Evolutionary conservation across 2,329 filamentous ascomycete genomes (phyloP).

Genomic region (Aureobasidium sp.): DNA sequence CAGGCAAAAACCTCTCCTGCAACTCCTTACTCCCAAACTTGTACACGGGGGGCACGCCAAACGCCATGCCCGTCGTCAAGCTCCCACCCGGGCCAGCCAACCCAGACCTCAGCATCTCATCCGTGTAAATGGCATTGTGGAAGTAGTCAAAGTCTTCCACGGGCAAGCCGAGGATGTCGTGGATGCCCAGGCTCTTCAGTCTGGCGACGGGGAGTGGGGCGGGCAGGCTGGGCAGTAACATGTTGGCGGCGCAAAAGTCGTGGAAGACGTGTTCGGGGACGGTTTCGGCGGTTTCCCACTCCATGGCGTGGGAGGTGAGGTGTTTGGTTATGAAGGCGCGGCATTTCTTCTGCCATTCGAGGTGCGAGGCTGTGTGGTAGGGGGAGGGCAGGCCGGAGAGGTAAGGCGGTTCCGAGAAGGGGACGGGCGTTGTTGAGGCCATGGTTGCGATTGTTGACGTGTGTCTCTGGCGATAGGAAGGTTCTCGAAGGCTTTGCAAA

Average conservation of each 20-base stretch:
- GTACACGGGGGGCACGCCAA: constrained; percentile 61
- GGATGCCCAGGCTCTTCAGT: constrained; percentile 56
- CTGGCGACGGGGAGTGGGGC: constrained; percentile 60
- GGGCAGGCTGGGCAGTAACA: constrained; percentile 62
- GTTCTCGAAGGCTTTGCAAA: not conserved
- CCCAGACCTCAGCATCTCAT: constrained; percentile 61
- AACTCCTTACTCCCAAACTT: constrained; percentile 56
- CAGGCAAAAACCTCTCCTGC: constrained; percentile 58
- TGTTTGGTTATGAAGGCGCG: constrained; percentile 57
- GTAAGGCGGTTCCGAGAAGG: constrained; percentile 67
- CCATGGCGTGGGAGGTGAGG: constrained; percentile 51
- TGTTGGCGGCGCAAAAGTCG: constrained; percentile 55
- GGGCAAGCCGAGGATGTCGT: constrained; percentile 55
- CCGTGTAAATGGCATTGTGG: constrained; percentile 59
- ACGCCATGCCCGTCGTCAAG: constrained; percentile 64
- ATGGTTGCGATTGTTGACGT: not conserved
- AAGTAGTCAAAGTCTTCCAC: constrained; percentile 68
- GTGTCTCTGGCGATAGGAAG: not conserved
- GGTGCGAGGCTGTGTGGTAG: constrained; percentile 59
- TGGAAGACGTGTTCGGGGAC: constrained; percentile 56
- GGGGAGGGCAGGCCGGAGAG: constrained; percentile 60
- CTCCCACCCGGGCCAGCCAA: constrained; percentile 54
- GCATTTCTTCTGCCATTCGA: constrained; percentile 57
- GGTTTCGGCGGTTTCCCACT: constrained; percentile 60
- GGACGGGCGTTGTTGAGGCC: constrained; percentile 34